Base-by-base conservation (phyloP, 2,329 filamentous ascomycete genomes). In the Colletotrichum sp. region DNA sequence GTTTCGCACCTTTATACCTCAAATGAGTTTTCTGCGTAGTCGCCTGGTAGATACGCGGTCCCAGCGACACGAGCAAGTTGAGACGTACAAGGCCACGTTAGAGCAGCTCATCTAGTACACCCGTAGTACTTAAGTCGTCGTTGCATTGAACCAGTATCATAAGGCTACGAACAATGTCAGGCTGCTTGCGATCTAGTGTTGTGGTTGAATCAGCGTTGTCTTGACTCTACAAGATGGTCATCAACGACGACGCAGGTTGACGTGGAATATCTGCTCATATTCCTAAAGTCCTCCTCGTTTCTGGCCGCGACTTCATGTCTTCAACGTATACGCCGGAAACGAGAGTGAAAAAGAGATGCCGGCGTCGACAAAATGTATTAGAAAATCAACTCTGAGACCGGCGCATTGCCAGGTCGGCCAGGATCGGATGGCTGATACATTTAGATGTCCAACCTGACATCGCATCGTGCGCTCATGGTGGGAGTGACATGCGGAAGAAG, bases 191-290 rank as follows among this genome's bases (percentile, higher is more conserved):
- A 2, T 39, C 34, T 0, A 1, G 16, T 39, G 36, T n/a, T 21
- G n/a, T 52, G 44, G 12, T 52, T 21, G 5, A 52, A 13, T 21
- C 10, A 52, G n/a, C 12, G 44, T 21, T 21, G 8, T 52, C 44
- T 21, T 13, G 6, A 21, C 0, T 21, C n/a, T 0, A 21, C 2
- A 52, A 52, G 44, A 1, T 13, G 44, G 1, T 0, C 10, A 52
- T 8, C 44, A 21, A 52, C 44, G 44, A 21, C 5, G 44, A 10
- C n/a, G 44, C n/a, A 52, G 44, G 10, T 21, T 52, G 6, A 13
- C n/a, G 10, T 21, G n/a, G 4, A 13, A 21, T 6, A 52, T 52
- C 9, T 21, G 44, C 44, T 13, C 12, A 1, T 21, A 0, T 52
- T 5, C n/a, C n/a, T 3, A 0, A 21, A 13, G 44, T 52, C 44